phyloP scores from a whole-genome alignment of 768 basidiomycete genomes.

The Pulveroboletus sp. region DNA sequence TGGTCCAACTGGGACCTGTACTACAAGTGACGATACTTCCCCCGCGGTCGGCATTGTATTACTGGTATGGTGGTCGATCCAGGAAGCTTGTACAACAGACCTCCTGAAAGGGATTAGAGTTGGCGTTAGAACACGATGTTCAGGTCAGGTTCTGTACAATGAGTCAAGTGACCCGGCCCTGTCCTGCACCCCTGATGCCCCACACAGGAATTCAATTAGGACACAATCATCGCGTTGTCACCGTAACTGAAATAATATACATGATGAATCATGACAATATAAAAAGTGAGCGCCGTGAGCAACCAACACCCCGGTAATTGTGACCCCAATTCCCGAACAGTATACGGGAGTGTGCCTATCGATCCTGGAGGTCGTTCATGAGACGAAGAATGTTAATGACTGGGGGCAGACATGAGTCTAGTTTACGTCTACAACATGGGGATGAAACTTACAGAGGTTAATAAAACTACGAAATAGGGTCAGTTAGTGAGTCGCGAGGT shows the following conservation, averaged over 20 bases:
- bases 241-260: conserved; percentile 21
- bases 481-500: conserved; percentile 11
- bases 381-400: conserved; percentile 85
- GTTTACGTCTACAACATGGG: neutral
- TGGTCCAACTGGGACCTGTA: no score
- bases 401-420: conserved; percentile 22
- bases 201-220: no score
- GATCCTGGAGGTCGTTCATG: conserved; percentile 52
- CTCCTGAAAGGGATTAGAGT: no score
- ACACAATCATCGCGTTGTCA: neutral
- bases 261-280: conserved; percentile 10
- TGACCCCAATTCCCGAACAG: neutral
- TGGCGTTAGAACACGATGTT: no score
- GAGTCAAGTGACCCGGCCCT: no score
- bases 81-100: no score
- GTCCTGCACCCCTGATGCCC: no score
- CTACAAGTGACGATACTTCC: no score
- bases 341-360: conserved; percentile 15
- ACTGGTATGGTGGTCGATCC: no score
- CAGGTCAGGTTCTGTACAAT: no score
- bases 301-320: neutral
- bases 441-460: conserved; percentile 67
- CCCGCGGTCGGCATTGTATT: no score
- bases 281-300: neutral
- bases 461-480: conserved; percentile 53